phyloP scores from a whole-genome alignment of 371 early-diverging fungal species.

The Dichotomocladium elegans region DNA sequence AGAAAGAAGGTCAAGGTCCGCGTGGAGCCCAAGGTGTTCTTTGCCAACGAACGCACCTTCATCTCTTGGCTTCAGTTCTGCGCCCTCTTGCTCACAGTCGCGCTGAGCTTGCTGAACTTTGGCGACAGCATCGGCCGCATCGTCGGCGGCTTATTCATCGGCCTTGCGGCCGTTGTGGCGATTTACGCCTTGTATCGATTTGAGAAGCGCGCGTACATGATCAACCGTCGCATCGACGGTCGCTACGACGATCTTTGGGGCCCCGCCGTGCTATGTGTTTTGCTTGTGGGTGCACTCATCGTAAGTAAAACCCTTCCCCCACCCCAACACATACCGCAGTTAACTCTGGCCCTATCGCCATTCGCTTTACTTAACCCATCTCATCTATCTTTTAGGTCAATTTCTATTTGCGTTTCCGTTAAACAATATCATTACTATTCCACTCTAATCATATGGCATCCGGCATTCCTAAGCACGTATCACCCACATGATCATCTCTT shows the following conservation, averaged over 20 bases:
- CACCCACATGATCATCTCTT: background rate
- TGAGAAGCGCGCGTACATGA: conserved; percentile 83
- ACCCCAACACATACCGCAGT: no score
- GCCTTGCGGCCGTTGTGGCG: conserved; percentile 61
- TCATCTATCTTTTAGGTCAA: conserved; percentile 38
- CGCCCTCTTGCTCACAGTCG: conserved; percentile 64
- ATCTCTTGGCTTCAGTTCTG: conserved; percentile 83
- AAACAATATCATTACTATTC: no score
- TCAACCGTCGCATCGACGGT: conserved; percentile 56
- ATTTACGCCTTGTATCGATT: conserved; percentile 76
- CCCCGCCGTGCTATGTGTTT: conserved; percentile 83
- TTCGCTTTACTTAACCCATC: no score
- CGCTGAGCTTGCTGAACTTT: conserved; percentile 79
- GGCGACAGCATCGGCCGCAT: conserved; percentile 64
- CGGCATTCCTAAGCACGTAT: no score
- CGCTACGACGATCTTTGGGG: conserved; percentile 65
- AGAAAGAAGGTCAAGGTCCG: conserved; percentile 46
- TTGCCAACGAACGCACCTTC: conserved; percentile 99
- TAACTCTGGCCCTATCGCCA: no score
- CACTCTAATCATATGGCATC: no score
- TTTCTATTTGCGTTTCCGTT: conserved; percentile 37
- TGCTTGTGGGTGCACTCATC: conserved; percentile 64
- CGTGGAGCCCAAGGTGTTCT: conserved; percentile 97
- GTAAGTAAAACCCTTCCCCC: no score
- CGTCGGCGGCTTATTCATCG: conserved; percentile 73